Percentiles rank a stretch among this genome's conserved stretches.
These are phyloP conservation scores for Trebouxia gelatinosa DNA, from an alignment of 163 green algal genomes.

Conservation along the genomic window DNA sequence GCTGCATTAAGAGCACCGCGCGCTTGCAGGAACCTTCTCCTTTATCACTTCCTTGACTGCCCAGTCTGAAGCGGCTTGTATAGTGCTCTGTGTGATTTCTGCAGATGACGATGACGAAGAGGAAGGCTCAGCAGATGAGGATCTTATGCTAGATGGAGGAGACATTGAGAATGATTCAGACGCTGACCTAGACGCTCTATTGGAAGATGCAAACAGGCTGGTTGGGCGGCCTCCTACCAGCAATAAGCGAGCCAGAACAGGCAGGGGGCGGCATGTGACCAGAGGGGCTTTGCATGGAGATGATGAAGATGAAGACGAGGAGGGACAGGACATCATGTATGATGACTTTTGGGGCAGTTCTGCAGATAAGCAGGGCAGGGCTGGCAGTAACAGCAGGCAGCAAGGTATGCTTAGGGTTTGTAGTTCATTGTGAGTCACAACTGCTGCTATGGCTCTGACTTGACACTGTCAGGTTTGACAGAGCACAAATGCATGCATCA, in stretches of 20 bases:
- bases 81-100: too few species aligned
- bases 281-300: background rate
- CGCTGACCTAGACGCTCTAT: constrained; percentile 48
- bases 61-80: too few species aligned
- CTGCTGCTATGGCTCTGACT: background rate
- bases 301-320: constrained; percentile 19
- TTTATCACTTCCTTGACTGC: too few species aligned
- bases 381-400: background rate
- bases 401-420: too few species aligned
- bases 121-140: background rate
- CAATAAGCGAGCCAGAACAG: constrained; percentile 15
- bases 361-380: background rate
- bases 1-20: background rate
- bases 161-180: constrained; percentile 32
- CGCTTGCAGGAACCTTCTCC: background rate
- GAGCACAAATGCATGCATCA: too few species aligned
- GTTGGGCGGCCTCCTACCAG: background rate
- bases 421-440: too few species aligned
- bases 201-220: constrained; percentile 35
- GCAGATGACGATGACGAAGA: constrained; percentile 8
- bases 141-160: background rate
- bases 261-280: background rate
- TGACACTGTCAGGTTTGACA: too few species aligned
- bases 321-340: constrained; percentile 48
- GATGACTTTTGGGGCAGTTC: constrained; percentile 35